Conservation (phyloP, 1,284 basidiomycete genomes). For the Moesziomyces antarcticus region DNA sequence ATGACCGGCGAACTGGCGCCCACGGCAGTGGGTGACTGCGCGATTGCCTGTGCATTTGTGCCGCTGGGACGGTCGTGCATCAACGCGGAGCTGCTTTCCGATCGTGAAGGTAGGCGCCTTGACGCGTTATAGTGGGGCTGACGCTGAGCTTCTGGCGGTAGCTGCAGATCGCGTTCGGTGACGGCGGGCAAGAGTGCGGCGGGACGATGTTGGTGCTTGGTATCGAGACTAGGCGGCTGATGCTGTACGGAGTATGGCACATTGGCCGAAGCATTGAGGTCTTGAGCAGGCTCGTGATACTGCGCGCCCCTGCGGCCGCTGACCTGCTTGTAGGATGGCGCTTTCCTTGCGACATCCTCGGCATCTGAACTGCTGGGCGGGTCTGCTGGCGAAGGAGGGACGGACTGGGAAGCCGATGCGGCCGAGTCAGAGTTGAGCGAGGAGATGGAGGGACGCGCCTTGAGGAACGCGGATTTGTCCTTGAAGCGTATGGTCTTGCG, state of each 20-base stretch:
- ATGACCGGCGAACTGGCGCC: neutral
- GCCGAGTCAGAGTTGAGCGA: conserved; percentile 24
- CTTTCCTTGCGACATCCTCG: conserved; percentile 11
- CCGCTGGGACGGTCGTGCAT: neutral
- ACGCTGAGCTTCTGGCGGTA: neutral
- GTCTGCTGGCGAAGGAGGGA: conserved; percentile 29
- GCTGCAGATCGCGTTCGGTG: conserved; percentile 25
- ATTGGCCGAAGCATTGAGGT: neutral
- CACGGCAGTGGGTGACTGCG: neutral
- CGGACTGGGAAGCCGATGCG: conserved; percentile 22
- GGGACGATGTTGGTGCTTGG: conserved; percentile 1
- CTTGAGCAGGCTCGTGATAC: conserved; percentile 9
- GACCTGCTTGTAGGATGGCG: conserved; percentile 29
- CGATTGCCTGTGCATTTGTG: neutral
- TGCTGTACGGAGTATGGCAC: neutral
- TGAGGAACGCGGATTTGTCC: conserved; percentile 35
- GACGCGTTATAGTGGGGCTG: neutral
- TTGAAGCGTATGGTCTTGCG: conserved; percentile 48
- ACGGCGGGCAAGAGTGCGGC: conserved; percentile 20
- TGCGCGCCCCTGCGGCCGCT: conserved; percentile 36
- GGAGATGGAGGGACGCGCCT: conserved; percentile 21
- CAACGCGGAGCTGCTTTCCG: conserved; percentile 1
- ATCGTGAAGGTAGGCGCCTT: neutral
- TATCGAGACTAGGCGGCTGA: neutral
- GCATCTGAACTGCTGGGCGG: conserved; percentile 12